phyloP scores from a whole-genome alignment of 306 rosid species.

The Sicyos edulis region DNA sequence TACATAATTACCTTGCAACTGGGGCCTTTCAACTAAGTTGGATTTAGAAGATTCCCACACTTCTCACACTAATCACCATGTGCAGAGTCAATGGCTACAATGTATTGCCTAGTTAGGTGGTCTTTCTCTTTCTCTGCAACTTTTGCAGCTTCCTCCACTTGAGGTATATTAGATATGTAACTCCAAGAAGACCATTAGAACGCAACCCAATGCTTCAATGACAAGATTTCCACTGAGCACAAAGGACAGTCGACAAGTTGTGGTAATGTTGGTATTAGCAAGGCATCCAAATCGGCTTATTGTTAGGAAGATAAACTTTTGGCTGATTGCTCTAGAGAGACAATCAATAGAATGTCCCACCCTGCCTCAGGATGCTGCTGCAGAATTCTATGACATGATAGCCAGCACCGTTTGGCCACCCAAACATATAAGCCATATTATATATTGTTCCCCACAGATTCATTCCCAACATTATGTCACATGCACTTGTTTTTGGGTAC shows the following conservation, averaged over 20 bases:
- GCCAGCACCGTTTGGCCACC: conserved; percentile 73
- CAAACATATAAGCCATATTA: conserved; percentile 83
- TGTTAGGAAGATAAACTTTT: conserved; percentile 90
- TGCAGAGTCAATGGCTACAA: conserved; percentile 54
- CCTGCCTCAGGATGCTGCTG: conserved; percentile 82
- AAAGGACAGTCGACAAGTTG: conserved; percentile 90
- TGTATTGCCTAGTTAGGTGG: conserved; percentile 38
- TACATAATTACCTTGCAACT: conserved; percentile 75
- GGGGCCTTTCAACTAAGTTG: conserved; percentile 72
- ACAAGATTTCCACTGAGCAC: conserved; percentile 85
- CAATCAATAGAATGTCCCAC: conserved; percentile 80
- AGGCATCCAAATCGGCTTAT: conserved; percentile 90
- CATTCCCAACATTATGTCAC: conserved; percentile 98
- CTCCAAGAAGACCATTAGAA: conserved; percentile 82
- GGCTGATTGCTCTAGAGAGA: conserved; percentile 96
- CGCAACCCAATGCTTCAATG: conserved; percentile 93
- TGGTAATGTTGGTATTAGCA: conserved; percentile 91
- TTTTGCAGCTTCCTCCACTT: conserved; percentile 84
- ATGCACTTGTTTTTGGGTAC: conserved; percentile 90
- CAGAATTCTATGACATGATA: conserved; percentile 77
- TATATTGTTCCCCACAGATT: conserved; percentile 96
- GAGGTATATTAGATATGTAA: conserved; percentile 83
- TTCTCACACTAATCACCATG: conserved; percentile 95
- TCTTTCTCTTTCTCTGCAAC: conserved; percentile 74
- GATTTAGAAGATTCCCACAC: conserved; percentile 84